phyloP scores from a whole-genome alignment of 2,329 filamentous ascomycete genomes.

The Pyrenochaeta sp. region DNA sequence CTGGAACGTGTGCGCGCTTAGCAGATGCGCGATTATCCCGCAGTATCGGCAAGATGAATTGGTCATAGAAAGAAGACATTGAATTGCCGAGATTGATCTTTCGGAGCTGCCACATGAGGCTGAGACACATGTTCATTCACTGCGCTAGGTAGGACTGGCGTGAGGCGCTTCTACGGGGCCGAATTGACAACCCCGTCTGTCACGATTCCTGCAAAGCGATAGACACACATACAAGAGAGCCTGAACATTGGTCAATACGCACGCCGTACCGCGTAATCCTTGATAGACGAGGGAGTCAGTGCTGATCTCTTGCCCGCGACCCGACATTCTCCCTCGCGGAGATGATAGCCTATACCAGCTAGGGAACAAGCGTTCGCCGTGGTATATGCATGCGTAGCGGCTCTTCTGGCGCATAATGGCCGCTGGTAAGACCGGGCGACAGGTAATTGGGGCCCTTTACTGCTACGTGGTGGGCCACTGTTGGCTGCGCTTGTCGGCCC shows the following conservation, averaged over 20 bases:
- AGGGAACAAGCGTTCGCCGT: neutral
- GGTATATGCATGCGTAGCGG: conserved; percentile 4
- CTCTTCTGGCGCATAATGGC: conserved; percentile 1
- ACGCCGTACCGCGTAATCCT: neutral
- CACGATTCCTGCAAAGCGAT: neutral
- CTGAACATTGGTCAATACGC: neutral
- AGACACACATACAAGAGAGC: neutral
- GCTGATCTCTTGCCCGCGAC: neutral
- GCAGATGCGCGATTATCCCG: neutral
- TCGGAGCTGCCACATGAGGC: neutral
- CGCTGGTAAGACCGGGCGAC: neutral
- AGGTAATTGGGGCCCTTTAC: neutral
- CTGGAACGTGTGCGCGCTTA: neutral
- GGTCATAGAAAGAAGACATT: neutral
- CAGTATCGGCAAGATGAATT: neutral
- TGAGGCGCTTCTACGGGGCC: neutral
- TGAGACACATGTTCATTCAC: neutral
- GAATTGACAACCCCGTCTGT: neutral
- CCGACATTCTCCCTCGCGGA: neutral
- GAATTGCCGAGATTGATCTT: neutral
- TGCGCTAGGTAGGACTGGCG: neutral
- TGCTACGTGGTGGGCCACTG: conserved; percentile 8
- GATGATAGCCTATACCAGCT: conserved; percentile 1
- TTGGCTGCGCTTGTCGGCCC: conserved; percentile 1
- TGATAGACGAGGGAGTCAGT: neutral